Conservation (phyloP, 2,329 filamentous ascomycete genomes). For the Cytospora piceicola region DNA sequence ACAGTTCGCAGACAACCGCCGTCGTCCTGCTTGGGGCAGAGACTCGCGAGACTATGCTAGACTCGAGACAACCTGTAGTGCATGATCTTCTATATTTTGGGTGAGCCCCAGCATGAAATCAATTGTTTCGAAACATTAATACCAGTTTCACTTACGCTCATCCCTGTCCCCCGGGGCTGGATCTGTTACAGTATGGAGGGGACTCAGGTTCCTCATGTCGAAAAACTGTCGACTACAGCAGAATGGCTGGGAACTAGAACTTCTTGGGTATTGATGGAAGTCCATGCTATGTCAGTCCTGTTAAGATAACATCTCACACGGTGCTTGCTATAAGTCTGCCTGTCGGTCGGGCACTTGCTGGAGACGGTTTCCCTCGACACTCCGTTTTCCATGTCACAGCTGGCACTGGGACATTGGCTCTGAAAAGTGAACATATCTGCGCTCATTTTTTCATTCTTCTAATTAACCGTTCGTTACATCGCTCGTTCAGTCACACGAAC, state of each 20-base stretch:
- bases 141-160: neutral
- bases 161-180: neutral
- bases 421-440: slow-evolving; percentile 12
- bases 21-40: too few relatives aligned
- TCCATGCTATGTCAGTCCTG: slow-evolving; percentile 6
- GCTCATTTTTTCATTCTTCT: slow-evolving; percentile 2
- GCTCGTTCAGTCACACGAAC: neutral
- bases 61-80: neutral
- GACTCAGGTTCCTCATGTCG: neutral
- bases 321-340: neutral
- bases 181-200: neutral
- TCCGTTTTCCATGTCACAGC: slow-evolving; percentile 1
- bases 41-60: too few relatives aligned
- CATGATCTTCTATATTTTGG: neutral
- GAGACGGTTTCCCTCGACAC: neutral
- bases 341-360: neutral
- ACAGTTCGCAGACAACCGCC: too few relatives aligned
- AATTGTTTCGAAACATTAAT: neutral
- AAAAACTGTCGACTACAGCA: neutral
- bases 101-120: neutral
- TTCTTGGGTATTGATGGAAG: slow-evolving; percentile 2
- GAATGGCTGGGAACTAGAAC: neutral
- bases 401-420: slow-evolving; percentile 18
- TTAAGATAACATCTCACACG: neutral
- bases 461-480: neutral